Evolutionary conservation across 768 basidiomycete species (phyloP).

Genomic region (Nevesoporus exiguus): DNA sequence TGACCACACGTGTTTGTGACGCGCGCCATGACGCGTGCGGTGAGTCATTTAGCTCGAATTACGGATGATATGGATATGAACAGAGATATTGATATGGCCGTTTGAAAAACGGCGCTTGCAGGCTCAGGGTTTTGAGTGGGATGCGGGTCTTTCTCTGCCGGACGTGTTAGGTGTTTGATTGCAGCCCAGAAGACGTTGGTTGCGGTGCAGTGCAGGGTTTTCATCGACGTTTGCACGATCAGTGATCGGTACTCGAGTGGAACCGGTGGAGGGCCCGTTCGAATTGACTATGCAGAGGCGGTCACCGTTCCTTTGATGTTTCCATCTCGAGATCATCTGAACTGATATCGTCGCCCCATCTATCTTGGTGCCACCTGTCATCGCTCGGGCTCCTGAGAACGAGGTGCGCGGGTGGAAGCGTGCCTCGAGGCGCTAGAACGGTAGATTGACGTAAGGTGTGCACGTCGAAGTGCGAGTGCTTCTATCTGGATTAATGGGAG

Average conservation of each 20-base stretch:
- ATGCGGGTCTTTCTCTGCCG: background rate
- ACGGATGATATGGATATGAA: background rate
- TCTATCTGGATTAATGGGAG: slow-evolving; percentile 10
- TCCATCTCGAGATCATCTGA: background rate
- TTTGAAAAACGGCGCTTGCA: background rate
- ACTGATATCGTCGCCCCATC: slow-evolving; percentile 8
- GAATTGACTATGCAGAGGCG: background rate
- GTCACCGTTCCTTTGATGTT: background rate
- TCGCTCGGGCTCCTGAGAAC: slow-evolving; percentile 1
- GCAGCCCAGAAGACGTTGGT: background rate
- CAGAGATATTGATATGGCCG: background rate
- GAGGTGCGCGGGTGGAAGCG: background rate
- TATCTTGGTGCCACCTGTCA: no score
- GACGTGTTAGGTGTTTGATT: background rate
- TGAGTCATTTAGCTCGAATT: background rate
- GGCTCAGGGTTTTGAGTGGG: background rate
- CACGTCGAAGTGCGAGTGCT: background rate
- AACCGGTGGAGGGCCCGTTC: background rate
- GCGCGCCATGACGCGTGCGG: background rate
- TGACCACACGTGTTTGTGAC: slow-evolving; percentile 19
- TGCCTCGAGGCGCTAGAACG: slow-evolving; percentile 17
- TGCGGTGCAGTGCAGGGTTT: background rate
- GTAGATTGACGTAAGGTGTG: slow-evolving; percentile 10
- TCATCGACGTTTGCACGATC: background rate
- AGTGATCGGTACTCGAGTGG: background rate